Percentiles rank a stretch among this genome's conserved stretches.
Evolutionary conservation across 257 asterid species (phyloP).

Genomic region (Lycium ferocissimum): DNA sequence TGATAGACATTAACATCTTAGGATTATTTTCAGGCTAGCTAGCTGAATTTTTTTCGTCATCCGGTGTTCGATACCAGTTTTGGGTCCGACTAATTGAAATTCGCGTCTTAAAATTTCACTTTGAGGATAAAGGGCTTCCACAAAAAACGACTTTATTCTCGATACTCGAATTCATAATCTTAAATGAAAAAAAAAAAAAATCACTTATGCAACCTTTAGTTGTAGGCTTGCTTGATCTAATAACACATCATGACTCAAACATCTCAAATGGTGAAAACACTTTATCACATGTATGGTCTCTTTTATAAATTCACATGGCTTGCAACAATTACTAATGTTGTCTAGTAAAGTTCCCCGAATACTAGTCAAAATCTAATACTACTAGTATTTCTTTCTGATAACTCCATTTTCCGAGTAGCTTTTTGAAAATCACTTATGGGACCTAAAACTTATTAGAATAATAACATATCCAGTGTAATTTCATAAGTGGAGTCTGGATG

Average conservation of each 20-base stretch:
- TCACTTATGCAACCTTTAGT: too few species aligned
- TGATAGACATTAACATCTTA: too few species aligned
- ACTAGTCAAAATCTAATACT: neutral
- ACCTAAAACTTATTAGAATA: too few species aligned
- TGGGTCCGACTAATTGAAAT: fast-evolving
- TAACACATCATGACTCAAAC: neutral
- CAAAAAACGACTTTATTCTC: neutral
- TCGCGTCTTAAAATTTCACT: neutral
- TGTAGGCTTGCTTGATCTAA: neutral
- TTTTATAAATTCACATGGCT: neutral
- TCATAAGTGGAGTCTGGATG: too few species aligned
- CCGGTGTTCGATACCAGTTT: neutral
- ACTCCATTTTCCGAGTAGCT: neutral
- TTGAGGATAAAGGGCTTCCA: fast-evolving
- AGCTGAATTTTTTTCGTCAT: neutral
- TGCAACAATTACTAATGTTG: neutral
- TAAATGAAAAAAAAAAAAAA: too few species aligned
- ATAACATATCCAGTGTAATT: too few species aligned
- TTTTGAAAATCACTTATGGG: neutral
- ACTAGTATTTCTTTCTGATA: neutral
- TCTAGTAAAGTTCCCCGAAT: neutral
- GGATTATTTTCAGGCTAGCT: neutral
- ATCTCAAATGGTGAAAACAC: constrained; percentile 21
- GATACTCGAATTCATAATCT: neutral
- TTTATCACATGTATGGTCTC: neutral